Evolutionary conservation across 1,284 basidiomycete species (phyloP), one percentile per base, ranked within the genome.

Genomic region (Boletus hoseneyae): DNA sequence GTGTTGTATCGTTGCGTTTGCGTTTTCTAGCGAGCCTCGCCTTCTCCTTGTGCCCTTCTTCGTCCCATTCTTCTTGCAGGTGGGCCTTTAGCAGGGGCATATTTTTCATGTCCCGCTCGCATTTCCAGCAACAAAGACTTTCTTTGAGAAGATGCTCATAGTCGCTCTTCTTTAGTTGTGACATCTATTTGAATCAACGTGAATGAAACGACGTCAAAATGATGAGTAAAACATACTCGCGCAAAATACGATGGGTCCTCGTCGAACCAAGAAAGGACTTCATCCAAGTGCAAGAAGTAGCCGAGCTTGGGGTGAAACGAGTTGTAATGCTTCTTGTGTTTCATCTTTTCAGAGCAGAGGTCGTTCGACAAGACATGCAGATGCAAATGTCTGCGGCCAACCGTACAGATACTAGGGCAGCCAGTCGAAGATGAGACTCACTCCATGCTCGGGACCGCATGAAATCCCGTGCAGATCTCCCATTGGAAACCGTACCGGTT

Each of bases 311-410:
- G 96, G 59, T 90, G 84, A 71, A 98, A 99, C 3, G 92, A 93
- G 65, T 96, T 93, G 73, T 93, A 93, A 61, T 98, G 94, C 62
- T 90, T 94, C 76, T 97, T 97, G 54, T 79, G 81, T 70, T 96
- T 98, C 70, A 98, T 71, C 33, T 73, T 70, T 3, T 80, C 75
- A 0, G 88, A 87, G 44, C 82, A 77, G 16, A 97, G 70, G 64
- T 99, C 95, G 18, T 79, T 76, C 1, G 93, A 96, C 25, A 97
- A 74, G 52, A 97, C 82, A 64, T 97, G 94, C 6, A 94, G 69
- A 62, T 96, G 93, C 1, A 94, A 54, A 64, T 95, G 92, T 54
- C 92, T 94, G 51, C 23, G 29, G 32, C 13, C 34, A 25, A 40
- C 21, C 43, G 33, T 21, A 15, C 19, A 18, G 21, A 32, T 25